Base-by-base conservation (phyloP, 768 basidiomycete species). In the Calocybe indica region DNA sequence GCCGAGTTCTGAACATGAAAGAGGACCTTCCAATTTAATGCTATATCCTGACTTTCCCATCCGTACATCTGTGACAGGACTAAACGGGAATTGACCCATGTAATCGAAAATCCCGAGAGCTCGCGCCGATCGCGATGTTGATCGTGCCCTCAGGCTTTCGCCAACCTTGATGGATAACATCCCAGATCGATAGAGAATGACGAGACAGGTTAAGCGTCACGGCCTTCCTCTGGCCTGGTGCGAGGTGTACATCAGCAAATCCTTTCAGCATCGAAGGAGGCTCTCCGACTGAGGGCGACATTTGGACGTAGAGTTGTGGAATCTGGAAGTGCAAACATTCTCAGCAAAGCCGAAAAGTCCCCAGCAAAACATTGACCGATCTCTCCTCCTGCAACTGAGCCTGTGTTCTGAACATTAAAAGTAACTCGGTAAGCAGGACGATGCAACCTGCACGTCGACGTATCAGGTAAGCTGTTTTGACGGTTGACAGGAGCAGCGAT, bases 91-190 rank as follows among this genome's bases (percentile, higher is more conserved):
- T 46, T 4, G 44, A 35, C 10, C 54, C 52, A 31, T 53, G 56
- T 15, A 58, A 42, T 37, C 56, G 53, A 38, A 52, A 47, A 55
- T 80, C 70, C 50, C 78, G 66, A 43, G 76, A 79, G 54, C 79
- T 81, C 47, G 72, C 68, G 10, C 81, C 82, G 6, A 82, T 62
- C 5, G 72, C 68, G 47, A 85, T 69, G n/a, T 59, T 62, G 50
- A 80, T 77, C 43, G 58, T 69, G 5, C 80, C 83, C 7, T 65
- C 59, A 2, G 83, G 82, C 47, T 71, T 72, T 33, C 64, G 60
- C 83, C 83, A 85, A 1, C 77, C 73, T 60, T 85, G 84, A 37
- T 66, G 65, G 6, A 67, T 67, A 3, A 75, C 75, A 51, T 85
- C 79, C 84, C 82, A 85, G 43, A 81, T 67, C 22, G 72, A 76